These are phyloP conservation scores for Chlorophyllum brunneum DNA, from an alignment of 768 basidiomycete genomes.

Conservation along the genomic window DNA sequence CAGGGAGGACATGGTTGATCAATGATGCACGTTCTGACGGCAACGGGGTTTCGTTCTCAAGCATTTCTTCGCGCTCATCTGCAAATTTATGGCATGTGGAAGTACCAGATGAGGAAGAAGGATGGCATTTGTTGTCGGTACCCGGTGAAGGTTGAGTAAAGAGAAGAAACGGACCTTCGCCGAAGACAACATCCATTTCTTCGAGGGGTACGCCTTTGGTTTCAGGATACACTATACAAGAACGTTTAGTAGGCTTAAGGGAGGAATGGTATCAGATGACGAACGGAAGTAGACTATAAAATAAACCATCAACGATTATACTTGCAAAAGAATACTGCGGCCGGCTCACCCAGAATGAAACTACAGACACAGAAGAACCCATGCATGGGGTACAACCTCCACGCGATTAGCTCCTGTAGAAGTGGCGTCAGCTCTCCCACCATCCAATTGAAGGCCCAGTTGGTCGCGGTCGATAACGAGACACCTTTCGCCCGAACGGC, in stretches of 20 bases:
- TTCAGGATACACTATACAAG: conserved; percentile 69
- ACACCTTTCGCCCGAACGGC: conserved; percentile 93
- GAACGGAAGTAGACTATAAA: conserved; percentile 68
- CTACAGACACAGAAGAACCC: conserved; percentile 88
- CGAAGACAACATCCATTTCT: conserved; percentile 89
- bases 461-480: conserved; percentile 88
- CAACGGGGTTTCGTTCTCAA: conserved; percentile 60
- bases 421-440: conserved; percentile 87
- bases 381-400: conserved; percentile 95
- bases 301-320: conserved; percentile 1
- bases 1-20: neutral
- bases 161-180: conserved; percentile 57
- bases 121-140: neutral
- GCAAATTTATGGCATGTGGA: no score
- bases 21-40: conserved; percentile 25
- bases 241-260: conserved; percentile 10
- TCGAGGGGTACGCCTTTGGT: conserved; percentile 85
- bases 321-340: neutral
- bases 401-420: conserved; percentile 82
- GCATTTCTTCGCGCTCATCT: conserved; percentile 49
- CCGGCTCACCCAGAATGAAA: conserved; percentile 63
- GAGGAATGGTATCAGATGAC: conserved; percentile 22
- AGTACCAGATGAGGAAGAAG: neutral
- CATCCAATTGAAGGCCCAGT: conserved; percentile 85
- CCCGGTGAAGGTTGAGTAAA: neutral